phyloP scores from a whole-genome alignment of 2,329 filamentous ascomycete species.

The Pseudopithomyces chartarum region DNA sequence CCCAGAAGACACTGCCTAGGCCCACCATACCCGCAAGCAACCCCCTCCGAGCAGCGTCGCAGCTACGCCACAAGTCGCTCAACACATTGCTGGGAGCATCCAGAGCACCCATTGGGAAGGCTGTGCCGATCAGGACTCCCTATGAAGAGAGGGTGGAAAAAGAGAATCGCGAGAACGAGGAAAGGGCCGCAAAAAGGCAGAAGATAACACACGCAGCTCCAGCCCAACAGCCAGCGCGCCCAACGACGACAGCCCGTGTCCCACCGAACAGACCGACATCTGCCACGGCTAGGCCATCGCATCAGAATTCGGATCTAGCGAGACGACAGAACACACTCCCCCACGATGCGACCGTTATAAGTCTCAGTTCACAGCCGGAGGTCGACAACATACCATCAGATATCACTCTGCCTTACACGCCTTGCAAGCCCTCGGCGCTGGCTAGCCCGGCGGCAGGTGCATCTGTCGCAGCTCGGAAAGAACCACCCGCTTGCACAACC shows the following conservation, averaged over 20 bases:
- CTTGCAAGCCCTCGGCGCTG: slow-evolving; percentile 11
- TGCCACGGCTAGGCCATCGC: slow-evolving; percentile 28
- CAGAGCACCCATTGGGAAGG: slow-evolving; percentile 66
- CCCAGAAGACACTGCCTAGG: slow-evolving; percentile 18
- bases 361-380: slow-evolving; percentile 40
- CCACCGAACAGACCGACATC: slow-evolving; percentile 22
- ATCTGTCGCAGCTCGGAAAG: slow-evolving; percentile 9
- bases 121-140: slow-evolving; percentile 65
- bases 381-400: slow-evolving; percentile 28
- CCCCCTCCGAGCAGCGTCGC: slow-evolving; percentile 31
- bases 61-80: slow-evolving; percentile 62
- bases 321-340: slow-evolving; percentile 17
- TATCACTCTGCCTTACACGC: slow-evolving; percentile 29
- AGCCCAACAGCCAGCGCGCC: slow-evolving; percentile 21
- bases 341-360: slow-evolving; percentile 38
- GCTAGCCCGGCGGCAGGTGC: background rate
- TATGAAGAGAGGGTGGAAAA: slow-evolving; percentile 60
- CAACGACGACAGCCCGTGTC: slow-evolving; percentile 14
- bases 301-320: slow-evolving; percentile 22
- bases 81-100: slow-evolving; percentile 69
- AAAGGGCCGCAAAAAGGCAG: slow-evolving; percentile 46
- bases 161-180: slow-evolving; percentile 37
- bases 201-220: slow-evolving; percentile 28
- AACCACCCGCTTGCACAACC: slow-evolving; percentile 12
- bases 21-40: slow-evolving; percentile 27